Evolutionary conservation across 257 asterid species (phyloP), one percentile per base, ranked within the genome.

Genomic region (Cordia subcordata): DNA sequence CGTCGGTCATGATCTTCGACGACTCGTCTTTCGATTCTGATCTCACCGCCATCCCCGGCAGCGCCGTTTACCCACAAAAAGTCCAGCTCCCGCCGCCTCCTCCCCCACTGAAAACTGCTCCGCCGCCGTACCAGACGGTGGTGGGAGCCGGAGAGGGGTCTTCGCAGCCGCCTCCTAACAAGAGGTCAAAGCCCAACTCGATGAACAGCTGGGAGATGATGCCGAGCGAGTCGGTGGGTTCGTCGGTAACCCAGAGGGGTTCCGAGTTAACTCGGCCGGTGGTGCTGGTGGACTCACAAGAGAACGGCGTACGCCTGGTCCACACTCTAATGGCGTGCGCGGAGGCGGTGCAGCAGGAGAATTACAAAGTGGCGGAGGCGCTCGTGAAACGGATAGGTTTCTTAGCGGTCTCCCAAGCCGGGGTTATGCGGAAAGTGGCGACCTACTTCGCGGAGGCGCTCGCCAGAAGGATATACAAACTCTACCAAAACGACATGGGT

Each of bases 281-380:
- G 0, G 73, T 83, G 49, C 76, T 81, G 33, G 78, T 78, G 18
- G 89, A 83, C 76, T 75, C 89, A 40, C 95, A 86, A 78, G 95
- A 83, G 23, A 83, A 81, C 72, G 95, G 93, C 0, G 63, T 86
- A 11, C 42, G 88, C 0, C 81, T 86, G 32, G 95, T 86, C 0
- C 93, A 86, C 58, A 76, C 85, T 5, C 59, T 86, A n/a, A 75
- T 86, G 93, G 87, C 89, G 5, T 86, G 95, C 21, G 95, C 89
- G 1, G 93, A 81, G 35, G 92, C 95, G 6, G 80, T 83, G 1
- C 85, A 86, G 55, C 73, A 66, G 6, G 92, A 76, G 72, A 66
- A 83, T 18, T 45, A 79, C 55, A 75, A 73, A 27, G 21, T 86
- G 17, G 95, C 95, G 0, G 89, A 83, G 32, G 86, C 85, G 8